These are phyloP conservation scores for Monilinia fructicola DNA, from an alignment of 2,329 filamentous ascomycete genomes.

Conservation along the genomic window DNA sequence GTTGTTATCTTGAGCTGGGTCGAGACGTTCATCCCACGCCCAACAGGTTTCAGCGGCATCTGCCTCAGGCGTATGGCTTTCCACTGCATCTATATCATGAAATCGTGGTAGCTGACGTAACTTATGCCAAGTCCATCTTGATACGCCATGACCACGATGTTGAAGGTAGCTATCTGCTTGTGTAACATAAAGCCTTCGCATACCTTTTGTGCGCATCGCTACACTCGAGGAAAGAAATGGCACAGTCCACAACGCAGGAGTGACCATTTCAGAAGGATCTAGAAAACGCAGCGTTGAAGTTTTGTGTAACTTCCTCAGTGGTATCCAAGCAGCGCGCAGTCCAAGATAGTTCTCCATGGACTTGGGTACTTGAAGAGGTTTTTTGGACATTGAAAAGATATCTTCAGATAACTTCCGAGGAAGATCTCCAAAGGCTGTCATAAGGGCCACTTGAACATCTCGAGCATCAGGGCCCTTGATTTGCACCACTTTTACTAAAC, in stretches of 20 bases:
- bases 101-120: conserved; percentile 62
- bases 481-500: conserved; percentile 63
- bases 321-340: conserved; percentile 68
- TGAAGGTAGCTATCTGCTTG: conserved; percentile 74
- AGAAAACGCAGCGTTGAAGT: conserved; percentile 71
- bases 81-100: conserved; percentile 49
- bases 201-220: conserved; percentile 65
- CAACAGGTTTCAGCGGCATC: conserved; percentile 66
- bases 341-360: conserved; percentile 44
- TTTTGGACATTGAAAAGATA: conserved; percentile 29
- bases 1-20: not conserved
- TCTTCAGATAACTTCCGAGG: conserved; percentile 43
- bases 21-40: conserved; percentile 54
- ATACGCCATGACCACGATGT: conserved; percentile 42
- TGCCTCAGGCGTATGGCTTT: conserved; percentile 55
- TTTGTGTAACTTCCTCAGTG: conserved; percentile 72
- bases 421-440: conserved; percentile 60
- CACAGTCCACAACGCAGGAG: conserved; percentile 68
- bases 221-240: conserved; percentile 68
- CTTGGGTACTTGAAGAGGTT: conserved; percentile 30
- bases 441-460: conserved; percentile 65
- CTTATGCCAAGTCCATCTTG: conserved; percentile 69
- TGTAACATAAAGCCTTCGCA: conserved; percentile 71
- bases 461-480: conserved; percentile 64
- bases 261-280: conserved; percentile 69